Base-by-base conservation (phyloP, 2,329 filamentous ascomycete species). In the Alternaria conjuncta region DNA sequence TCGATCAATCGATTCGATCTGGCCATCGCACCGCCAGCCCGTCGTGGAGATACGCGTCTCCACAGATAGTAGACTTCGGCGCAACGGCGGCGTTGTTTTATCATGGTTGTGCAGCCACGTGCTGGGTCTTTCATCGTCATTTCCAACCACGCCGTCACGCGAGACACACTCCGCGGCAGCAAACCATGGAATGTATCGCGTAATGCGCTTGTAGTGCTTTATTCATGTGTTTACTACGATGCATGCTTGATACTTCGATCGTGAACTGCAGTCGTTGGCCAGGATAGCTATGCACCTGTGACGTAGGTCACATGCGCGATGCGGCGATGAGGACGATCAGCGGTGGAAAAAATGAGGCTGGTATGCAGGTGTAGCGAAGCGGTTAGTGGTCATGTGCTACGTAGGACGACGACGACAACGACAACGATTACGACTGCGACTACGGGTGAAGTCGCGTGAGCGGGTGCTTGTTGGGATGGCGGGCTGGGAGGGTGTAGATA, bases 291-390 rank as follows among this genome's bases (percentile, higher is more conserved):
- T 55, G 26, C 21, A 55, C 15, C 41, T 15, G 28, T 54, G 57
- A 55, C 53, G 51, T 15, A 45, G 12, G 32, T 41, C 57, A 46
- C 50, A 45, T 55, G 26, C 44, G n/a, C 23, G 23, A 23, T 20
- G 18, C 44, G 36, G 36, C 36, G 36, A 41, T 41, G 36, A 11
- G n/a, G 36, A 41, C 28, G 20, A 54, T 45, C 54, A 45, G 54
- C 41, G 54, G 41, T 55, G 36, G 58, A 20, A 23, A 23, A 46
- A 57, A 56, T 49, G 43, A 60, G 58, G 44, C 44, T 56, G 44
- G 13, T 41, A 26, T 60, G 58, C 58, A 60, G 53, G 58, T 60
- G 43, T 50, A 60, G 51, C 53, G 44, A 59, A 43, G 57, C 21
- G 45, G 45, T 50, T 43, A 60, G 20, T 36, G 23, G 30, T 55